Base-by-base conservation (phyloP, 2,329 filamentous ascomycete genomes). In the Cordyceps farinosa region DNA sequence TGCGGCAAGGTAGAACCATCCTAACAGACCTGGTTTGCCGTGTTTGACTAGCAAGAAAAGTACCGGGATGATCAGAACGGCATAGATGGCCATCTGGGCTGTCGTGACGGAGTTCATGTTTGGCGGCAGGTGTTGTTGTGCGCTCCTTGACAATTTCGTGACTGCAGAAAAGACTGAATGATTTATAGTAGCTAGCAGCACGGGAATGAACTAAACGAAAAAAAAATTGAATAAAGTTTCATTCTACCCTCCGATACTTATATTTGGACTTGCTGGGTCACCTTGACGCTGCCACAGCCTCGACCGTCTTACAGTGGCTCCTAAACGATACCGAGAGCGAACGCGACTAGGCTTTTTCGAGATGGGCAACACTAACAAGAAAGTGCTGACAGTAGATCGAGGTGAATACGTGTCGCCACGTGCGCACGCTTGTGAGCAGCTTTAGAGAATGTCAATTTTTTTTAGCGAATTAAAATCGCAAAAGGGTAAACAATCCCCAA, bases 1-100 rank as follows among this genome's bases (percentile, higher is more conserved):
- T 5, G 70, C 61, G 36, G 70, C 63, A 5, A 79, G 67, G 62
- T 75, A 79, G 32, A 71, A 58, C 77, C 77, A 80, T 50, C 76
- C 75, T 5, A 79, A 47, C 5, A 76, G 57, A n/a, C 75, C 75
- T 6, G 65, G 22, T 42, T 68, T 64, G 36, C 74, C 73, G 64
- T 80, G 77, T 30, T 69, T 71, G 42, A 71, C 52, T 1, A 75
- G 62, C 40, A 76, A 59, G 62, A 72, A 78, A 5, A 73, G 36
- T 0, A 69, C 66, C 1, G 73, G 71, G 10, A 74, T 61, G 48
- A 69, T 60, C 47, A 79, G 67, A 34, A 73, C 52, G 47, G 70
- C 51, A 62, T 79, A 79, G 62, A 79, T 75, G 53, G 67, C 69
- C 22, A 76, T 65, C 36, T 74, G 66, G 38, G 72, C 74, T 1